Conservation (phyloP, 495 filamentous ascomycete genomes). For the Neurospora terricola region DNA sequence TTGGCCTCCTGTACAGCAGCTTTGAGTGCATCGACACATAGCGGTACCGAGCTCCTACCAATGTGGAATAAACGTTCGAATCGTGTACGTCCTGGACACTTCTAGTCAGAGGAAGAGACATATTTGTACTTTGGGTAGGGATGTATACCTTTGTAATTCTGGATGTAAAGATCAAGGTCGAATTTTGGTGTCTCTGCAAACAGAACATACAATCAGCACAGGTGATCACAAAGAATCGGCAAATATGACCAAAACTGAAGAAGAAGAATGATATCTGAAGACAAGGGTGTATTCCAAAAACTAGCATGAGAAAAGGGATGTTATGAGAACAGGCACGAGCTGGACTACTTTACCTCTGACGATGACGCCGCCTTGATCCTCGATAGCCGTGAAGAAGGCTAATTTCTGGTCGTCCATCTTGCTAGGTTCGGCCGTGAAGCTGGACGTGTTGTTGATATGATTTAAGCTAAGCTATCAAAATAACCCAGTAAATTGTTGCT, state of each 20-base stretch:
- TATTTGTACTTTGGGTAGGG: neutral
- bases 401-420: constrained; percentile 20
- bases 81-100: constrained; percentile 52
- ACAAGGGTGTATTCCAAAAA: neutral
- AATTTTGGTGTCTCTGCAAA: constrained; percentile 72
- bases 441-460: neutral
- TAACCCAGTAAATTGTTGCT: neutral
- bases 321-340: neutral
- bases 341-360: constrained; percentile 31
- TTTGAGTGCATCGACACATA: constrained; percentile 74
- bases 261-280: neutral
- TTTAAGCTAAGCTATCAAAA: neutral
- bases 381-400: constrained; percentile 35
- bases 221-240: neutral
- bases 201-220: neutral
- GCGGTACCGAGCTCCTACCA: constrained; percentile 62
- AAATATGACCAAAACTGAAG: neutral
- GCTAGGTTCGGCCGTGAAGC: neutral
- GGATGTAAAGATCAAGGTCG: constrained; percentile 85
- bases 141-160: constrained; percentile 72
- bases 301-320: neutral
- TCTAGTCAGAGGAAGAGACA: neutral
- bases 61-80: constrained; percentile 76
- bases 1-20: constrained; percentile 69
- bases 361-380: constrained; percentile 32